Base-by-base conservation (phyloP, 371 early-diverging fungal species). In the Conidiobolus incongruus region DNA sequence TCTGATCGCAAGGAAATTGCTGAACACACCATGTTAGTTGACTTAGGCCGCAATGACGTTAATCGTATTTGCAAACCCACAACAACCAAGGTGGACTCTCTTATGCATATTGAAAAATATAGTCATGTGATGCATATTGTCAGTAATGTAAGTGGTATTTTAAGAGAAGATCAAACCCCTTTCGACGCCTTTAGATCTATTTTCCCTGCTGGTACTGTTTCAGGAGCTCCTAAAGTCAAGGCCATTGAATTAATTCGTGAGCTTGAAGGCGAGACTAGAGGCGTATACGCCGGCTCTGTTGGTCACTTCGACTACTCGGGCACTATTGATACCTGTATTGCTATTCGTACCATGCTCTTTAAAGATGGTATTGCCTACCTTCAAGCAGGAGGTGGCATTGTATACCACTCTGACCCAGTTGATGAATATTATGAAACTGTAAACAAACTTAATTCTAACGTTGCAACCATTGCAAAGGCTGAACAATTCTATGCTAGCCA, bases 91-190 rank as follows among this genome's bases (percentile, higher is more conserved):
- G 91, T 92, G 8, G 90, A 92, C 51, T 87, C 86, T 47, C 61
- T 93, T 46, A 95, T 95, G 96, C 75, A 87, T 44, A 76, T 93
- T 48, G 96, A 95, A 56, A 68, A 76, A 30, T 95, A 88, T 52
- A 81, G 83, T 26, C 93, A 95, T 54, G 95, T 92, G 23, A 95
- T 95, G 91, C 96, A 95, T 49, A 91, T 95, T 54, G 93, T 93
- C 13, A 78, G 80, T 47, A 79, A 90, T 49, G 88, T 95, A 6
- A 78, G 81, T 10, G 96, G 96, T 32, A 65, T 62, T 40, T 58
- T 95, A 38, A 68, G 96, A 26, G 70, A 68, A 12, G 94, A 76
- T 30, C 75, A 85, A 61, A 87, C 88, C 2, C 69, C 76, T 5
- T 91, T 79, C 60, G 92, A 92, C 55, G 94, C 94, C 1, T 90